Evolutionary conservation across 2,329 filamentous ascomycete genomes (phyloP), one percentile per base, ranked within the genome.

Genomic region (Aciculosporium take): DNA sequence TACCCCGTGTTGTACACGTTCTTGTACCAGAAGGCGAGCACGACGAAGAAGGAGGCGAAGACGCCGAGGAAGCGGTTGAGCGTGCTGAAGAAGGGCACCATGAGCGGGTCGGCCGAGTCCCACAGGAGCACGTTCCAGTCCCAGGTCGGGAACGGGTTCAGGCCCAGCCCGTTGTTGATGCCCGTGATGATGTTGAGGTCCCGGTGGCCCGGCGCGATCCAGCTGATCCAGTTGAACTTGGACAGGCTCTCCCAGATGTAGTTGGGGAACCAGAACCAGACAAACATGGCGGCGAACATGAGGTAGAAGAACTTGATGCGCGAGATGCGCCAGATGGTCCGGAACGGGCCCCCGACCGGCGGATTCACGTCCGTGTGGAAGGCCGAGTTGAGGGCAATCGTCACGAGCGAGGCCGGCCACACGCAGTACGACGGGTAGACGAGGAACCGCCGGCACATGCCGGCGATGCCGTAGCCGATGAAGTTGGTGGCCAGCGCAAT

Each of bases 51-150:
- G 33, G 67, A 71, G 27, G 72, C 47, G 10, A 76, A 63, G 38
- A 72, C 66, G 24, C 76, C 76, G 34, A 77, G 58, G 46, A 79
- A 63, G 18, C 71, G 73, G 55, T 82, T 82, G 41, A 75, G 63
- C 33, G 77, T 79, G 23, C 71, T 72, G 57, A 76, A 71, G 51
- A 69, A 71, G 3, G 70, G 69, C 7, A 68, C 61, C 61, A 68
- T 67, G 40, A 68, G 57, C 1, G 65, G 65, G 43, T 67, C 64
- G 48, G 60, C 52, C 30, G 60, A 62, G 39, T 63, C 60, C 60
- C 60, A 63, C 3, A 65, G 59, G 17, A 68, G 47, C 34, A 66
- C 53, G 47, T 69, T 69, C 67, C 67, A 69, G 48, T 69, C 67
- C 45, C 64, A 67, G 3, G 66, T 69, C 3, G 66, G 63, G 40